Evolutionary conservation across 257 asterid genomes (phyloP).

Genomic region (Fraxinus americana): DNA sequence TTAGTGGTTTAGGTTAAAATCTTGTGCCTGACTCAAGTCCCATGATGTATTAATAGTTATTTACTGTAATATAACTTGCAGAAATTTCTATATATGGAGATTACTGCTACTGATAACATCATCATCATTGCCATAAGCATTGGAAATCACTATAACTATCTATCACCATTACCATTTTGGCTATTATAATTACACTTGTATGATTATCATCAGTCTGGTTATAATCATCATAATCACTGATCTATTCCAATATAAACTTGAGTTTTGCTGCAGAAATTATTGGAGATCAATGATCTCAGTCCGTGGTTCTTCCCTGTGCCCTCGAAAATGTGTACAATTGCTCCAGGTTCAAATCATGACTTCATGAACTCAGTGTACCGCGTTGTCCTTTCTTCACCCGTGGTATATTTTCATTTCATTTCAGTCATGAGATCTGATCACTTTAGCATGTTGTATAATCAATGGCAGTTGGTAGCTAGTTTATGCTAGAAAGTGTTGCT

Average conservation of each 20-base stretch:
- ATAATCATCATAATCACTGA: conserved; percentile 8
- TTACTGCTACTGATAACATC: neutral
- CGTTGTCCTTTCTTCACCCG: conserved; percentile 84
- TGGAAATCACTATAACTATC: neutral
- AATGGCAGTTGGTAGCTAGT: neutral
- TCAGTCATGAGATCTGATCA: conserved; percentile 1
- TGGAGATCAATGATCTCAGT: conserved; percentile 61
- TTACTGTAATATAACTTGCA: neutral
- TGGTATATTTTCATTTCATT: conserved; percentile 50
- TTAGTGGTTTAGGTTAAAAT: neutral
- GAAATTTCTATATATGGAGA: neutral
- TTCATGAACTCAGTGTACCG: conserved; percentile 67
- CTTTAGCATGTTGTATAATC: neutral
- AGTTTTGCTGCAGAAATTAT: conserved; percentile 46
- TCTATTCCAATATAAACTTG: conserved; percentile 14
- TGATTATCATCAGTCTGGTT: neutral
- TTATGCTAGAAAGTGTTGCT: neutral
- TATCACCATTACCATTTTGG: neutral
- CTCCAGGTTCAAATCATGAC: conserved; percentile 88
- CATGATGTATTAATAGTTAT: neutral
- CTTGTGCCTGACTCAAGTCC: conserved; percentile 8
- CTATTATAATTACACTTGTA: neutral
- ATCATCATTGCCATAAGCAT: neutral
- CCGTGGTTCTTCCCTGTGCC: conserved; percentile 96
- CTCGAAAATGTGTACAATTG: conserved; percentile 57